phyloP scores from a whole-genome alignment of 208 protist genomes.

The Entamoeba histolytica region DNA sequence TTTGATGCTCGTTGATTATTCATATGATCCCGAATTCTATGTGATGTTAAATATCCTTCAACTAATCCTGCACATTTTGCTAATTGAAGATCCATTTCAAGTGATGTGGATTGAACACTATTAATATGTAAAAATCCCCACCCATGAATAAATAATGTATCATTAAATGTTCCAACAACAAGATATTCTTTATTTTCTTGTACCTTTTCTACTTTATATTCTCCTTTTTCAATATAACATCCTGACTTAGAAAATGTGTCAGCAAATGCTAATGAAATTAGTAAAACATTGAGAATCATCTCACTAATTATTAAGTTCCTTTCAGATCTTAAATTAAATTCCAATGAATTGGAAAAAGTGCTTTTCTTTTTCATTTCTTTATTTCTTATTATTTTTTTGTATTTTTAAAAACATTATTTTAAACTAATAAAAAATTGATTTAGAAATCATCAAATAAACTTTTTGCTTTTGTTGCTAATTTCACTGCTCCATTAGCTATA shows the following conservation, averaged over 20 bases:
- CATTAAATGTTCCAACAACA: neutral
- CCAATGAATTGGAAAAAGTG: too few species aligned
- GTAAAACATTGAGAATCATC: too few species aligned
- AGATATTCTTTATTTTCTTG: neutral
- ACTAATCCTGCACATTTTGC: neutral
- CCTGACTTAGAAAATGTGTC: too few species aligned
- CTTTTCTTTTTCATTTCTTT: too few species aligned
- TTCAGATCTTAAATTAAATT: too few species aligned
- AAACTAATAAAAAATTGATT: neutral
- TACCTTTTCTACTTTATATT: neutral
- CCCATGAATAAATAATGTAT: neutral
- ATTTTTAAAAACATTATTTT: too few species aligned
- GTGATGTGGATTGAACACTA: neutral
- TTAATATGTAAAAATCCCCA: neutral
- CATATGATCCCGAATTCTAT: neutral
- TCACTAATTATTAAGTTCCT: too few species aligned
- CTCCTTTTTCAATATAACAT: neutral
- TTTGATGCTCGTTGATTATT: neutral
- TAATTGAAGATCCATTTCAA: neutral
- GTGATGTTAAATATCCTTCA: neutral
- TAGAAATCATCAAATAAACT: neutral
- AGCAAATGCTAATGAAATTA: too few species aligned
- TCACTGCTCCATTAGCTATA: neutral
- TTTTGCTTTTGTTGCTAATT: neutral
- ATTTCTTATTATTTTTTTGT: too few species aligned